phyloP scores from a whole-genome alignment of 2,329 filamentous ascomycete genomes.

The Ophiostoma novo-ulmi region DNA sequence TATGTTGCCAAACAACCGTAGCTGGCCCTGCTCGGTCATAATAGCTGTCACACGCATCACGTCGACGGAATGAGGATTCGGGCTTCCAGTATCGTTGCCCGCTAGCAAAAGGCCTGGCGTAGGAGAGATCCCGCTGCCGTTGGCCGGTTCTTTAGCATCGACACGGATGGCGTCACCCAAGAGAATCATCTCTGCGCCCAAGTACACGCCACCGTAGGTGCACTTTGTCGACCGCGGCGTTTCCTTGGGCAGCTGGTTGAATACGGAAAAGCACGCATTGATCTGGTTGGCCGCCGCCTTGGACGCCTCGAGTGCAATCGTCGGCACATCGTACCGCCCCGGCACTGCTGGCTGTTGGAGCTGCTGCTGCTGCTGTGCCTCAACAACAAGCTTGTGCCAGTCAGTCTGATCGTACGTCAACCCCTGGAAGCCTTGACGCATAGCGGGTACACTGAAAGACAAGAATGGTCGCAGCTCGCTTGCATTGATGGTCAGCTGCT shows the following conservation, averaged over 20 bases:
- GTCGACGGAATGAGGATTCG: conserved; percentile 19
- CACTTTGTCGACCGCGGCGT: conserved; percentile 24
- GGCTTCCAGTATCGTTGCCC: not conserved
- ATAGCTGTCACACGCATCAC: conserved; percentile 34
- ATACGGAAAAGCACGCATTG: conserved; percentile 36
- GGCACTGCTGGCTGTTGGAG: conserved; percentile 6
- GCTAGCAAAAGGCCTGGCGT: conserved; percentile 41
- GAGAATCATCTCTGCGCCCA: conserved; percentile 37
- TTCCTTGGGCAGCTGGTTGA: conserved; percentile 31
- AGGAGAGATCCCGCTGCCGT: conserved; percentile 61
- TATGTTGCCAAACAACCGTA: conserved; percentile 32
- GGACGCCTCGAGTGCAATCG: conserved; percentile 36
- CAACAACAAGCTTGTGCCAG: conserved; percentile 31
- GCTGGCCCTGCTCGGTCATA: conserved; percentile 24
- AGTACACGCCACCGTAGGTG: conserved; percentile 34
- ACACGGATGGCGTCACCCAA: conserved; percentile 36
- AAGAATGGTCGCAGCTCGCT: conserved; percentile 37
- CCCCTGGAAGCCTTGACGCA: conserved; percentile 30
- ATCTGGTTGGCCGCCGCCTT: conserved; percentile 37
- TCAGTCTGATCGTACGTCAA: conserved; percentile 32
- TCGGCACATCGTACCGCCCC: conserved; percentile 19
- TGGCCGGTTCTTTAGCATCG: conserved; percentile 19
- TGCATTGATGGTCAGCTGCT: conserved; percentile 28
- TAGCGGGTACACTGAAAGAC: conserved; percentile 36
- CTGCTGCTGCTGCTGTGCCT: conserved; percentile 27